Percentiles rank a stretch among this genome's conserved stretches.
phyloP scores from a whole-genome alignment of 2,329 filamentous ascomycete genomes.

The Dothidotthia symphoricarpi region DNA sequence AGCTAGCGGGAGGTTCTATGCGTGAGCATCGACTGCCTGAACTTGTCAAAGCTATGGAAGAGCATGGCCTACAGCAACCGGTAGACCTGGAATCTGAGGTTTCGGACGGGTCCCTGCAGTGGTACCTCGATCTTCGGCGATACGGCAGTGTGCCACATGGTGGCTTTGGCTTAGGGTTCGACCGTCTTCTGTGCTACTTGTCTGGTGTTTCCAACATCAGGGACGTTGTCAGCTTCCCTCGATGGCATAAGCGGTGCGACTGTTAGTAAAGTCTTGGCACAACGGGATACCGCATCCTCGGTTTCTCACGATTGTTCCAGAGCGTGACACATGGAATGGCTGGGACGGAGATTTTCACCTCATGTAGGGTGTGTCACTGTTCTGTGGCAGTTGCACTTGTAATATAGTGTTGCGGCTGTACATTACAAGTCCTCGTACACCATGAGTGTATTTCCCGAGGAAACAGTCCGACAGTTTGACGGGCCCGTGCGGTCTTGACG shows the following conservation, averaged over 20 bases:
- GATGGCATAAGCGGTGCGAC: conserved; percentile 61
- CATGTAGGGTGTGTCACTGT: conserved; percentile 3
- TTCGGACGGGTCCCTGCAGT: conserved; percentile 56
- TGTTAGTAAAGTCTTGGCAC: conserved; percentile 35
- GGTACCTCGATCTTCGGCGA: conserved; percentile 84
- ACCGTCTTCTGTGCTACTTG: conserved; percentile 80
- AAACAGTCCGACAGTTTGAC: no score
- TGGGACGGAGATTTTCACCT: conserved; percentile 6
- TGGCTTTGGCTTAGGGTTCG: conserved; percentile 87
- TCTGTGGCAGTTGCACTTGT: conserved; percentile 18
- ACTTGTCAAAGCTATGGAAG: conserved; percentile 68
- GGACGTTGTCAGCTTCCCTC: conserved; percentile 82
- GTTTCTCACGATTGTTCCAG: conserved; percentile 1
- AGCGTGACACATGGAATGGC: background rate
- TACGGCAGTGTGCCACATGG: conserved; percentile 93
- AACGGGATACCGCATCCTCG: conserved; percentile 6
- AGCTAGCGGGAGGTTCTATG: conserved; percentile 84
- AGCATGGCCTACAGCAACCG: conserved; percentile 58
- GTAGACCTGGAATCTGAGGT: conserved; percentile 13
- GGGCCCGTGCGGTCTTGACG: no score
- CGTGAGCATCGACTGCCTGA: conserved; percentile 74
- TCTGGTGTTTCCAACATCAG: conserved; percentile 77
- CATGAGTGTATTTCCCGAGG: background rate
- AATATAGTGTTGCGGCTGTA: conserved; percentile 11
- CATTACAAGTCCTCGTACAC: background rate